These are phyloP conservation scores for Thalia dealbata DNA, from an alignment of 176 grass and related monocot genomes.

Conservation along the genomic window DNA sequence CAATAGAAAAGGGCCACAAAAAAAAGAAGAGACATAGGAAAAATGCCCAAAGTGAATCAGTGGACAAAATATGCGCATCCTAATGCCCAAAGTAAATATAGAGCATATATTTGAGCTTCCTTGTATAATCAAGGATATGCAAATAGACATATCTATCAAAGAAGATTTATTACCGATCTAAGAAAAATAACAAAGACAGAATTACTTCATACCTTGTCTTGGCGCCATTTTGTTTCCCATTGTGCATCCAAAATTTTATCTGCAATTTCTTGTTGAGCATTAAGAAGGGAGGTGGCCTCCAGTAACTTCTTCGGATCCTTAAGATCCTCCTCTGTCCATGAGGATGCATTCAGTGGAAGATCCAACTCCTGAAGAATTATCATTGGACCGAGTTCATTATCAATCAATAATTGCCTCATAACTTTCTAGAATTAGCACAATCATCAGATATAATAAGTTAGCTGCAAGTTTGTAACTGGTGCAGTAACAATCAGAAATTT, in stretches of 20 bases:
- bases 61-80: no score
- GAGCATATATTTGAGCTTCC: background rate
- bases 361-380: constrained; percentile 20
- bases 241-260: constrained; percentile 27
- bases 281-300: constrained; percentile 29
- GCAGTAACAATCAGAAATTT: background rate
- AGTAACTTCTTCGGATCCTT: constrained; percentile 24
- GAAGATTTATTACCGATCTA: background rate
- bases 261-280: constrained; percentile 32
- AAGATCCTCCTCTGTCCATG: constrained; percentile 31
- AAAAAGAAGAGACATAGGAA: no score
- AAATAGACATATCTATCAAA: background rate
- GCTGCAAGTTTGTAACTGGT: background rate
- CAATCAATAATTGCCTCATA: background rate
- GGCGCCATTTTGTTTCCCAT: constrained; percentile 32
- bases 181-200: background rate
- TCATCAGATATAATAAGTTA: background rate
- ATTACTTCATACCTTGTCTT: constrained; percentile 20
- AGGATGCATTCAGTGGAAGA: constrained; percentile 26
- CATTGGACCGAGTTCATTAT: background rate
- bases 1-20: no score
- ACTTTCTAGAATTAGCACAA: background rate
- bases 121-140: background rate
- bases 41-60: no score
- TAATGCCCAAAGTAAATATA: no score